Conservation (phyloP, 2,329 filamentous ascomycete genomes). For the Penicillium glabrum region DNA sequence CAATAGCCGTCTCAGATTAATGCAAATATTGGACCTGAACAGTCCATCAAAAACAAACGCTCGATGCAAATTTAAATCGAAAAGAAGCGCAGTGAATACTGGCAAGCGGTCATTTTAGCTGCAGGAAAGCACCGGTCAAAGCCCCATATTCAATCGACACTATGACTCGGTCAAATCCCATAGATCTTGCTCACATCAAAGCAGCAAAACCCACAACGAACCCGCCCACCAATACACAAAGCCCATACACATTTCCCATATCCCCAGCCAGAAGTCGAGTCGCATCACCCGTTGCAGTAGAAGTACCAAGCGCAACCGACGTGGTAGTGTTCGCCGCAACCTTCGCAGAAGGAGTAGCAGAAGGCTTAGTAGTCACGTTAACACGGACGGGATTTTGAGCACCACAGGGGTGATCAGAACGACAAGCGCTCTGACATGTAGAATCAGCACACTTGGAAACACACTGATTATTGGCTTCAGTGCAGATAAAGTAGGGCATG, state of each 20-base stretch:
- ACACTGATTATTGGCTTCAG: slow-evolving; percentile 57
- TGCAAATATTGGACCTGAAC: not conserved
- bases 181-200: slow-evolving; percentile 42
- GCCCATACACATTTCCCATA: slow-evolving; percentile 57
- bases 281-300: slow-evolving; percentile 28
- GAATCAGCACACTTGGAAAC: slow-evolving; percentile 52
- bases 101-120: not conserved
- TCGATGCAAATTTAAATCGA: not conserved
- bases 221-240: slow-evolving; percentile 54
- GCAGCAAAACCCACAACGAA: slow-evolving; percentile 60
- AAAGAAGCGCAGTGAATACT: not conserved
- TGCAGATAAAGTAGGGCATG: slow-evolving; percentile 63
- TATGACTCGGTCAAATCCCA: not conserved
- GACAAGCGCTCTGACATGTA: slow-evolving; percentile 53
- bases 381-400: slow-evolving; percentile 57
- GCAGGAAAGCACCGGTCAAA: too few species aligned
- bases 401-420: slow-evolving; percentile 59
- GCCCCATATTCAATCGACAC: not conserved
- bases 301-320: slow-evolving; percentile 23
- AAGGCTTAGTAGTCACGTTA: slow-evolving; percentile 50
- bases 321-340: slow-evolving; percentile 41
- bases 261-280: slow-evolving; percentile 44
- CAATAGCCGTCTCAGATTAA: not conserved
- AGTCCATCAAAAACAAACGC: not conserved
- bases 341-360: slow-evolving; percentile 26